phyloP scores from a whole-genome alignment of 768 basidiomycete species.

The Psilocybe cubensis region DNA sequence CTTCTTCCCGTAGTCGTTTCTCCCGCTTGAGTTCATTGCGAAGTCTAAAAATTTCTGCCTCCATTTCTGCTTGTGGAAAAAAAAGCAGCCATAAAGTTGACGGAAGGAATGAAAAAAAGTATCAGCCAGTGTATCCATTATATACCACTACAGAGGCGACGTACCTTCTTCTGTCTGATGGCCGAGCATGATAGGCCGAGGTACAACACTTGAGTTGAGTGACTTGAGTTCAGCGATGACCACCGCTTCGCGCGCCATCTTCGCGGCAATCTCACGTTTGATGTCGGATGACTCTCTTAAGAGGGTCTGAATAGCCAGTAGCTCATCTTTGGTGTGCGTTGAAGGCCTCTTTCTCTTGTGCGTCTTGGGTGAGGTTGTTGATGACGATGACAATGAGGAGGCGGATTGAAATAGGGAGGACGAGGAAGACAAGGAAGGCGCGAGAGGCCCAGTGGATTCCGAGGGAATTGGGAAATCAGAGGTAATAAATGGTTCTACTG shows the following conservation, averaged over 20 bases:
- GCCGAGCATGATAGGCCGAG: slow-evolving; percentile 1
- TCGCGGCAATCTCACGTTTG: slow-evolving; percentile 28
- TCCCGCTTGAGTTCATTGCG: slow-evolving; percentile 41
- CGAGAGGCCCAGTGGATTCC: too few species aligned
- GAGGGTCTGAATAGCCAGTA: slow-evolving; percentile 19
- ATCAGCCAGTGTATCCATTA: too few species aligned
- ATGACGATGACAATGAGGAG: background rate
- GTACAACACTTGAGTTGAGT: slow-evolving; percentile 18
- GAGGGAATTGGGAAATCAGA: too few species aligned
- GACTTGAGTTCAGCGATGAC: slow-evolving; percentile 29
- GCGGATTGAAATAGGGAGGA: background rate
- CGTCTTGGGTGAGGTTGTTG: background rate
- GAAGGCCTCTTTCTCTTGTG: background rate
- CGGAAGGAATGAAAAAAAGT: too few species aligned
- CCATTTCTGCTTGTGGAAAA: slow-evolving; percentile 21
- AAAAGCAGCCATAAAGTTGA: too few species aligned
- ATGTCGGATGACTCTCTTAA: slow-evolving; percentile 29
- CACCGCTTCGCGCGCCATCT: slow-evolving; percentile 25
- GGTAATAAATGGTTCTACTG: too few species aligned
- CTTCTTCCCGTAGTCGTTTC: slow-evolving; percentile 37
- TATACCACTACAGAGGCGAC: too few species aligned
- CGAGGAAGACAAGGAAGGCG: too few species aligned
- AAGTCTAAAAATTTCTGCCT: slow-evolving; percentile 28
- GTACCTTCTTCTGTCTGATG: background rate
- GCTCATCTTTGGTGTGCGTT: background rate